These are phyloP conservation scores for Capsella rubella DNA, from an alignment of 441 rosid genomes.

Conservation along the genomic window DNA sequence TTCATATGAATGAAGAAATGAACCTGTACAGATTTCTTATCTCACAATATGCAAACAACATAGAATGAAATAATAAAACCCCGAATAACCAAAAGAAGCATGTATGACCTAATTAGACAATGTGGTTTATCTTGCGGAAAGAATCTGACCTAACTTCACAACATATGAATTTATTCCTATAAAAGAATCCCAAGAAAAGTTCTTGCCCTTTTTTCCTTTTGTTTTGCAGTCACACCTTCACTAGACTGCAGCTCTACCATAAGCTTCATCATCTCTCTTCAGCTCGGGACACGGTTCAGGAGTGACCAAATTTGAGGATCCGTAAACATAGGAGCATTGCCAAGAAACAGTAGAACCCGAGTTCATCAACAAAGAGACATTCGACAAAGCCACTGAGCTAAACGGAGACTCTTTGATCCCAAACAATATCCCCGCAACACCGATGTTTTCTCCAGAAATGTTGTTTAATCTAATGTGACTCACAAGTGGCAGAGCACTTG, in stretches of 20 bases:
- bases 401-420: constrained; percentile 55
- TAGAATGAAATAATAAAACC: background rate
- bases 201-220: background rate
- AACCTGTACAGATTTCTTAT: constrained; percentile 40
- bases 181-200: constrained; percentile 30
- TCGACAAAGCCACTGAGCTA: constrained; percentile 45
- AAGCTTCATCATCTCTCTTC: constrained; percentile 22
- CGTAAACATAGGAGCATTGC: constrained; percentile 50
- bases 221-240: background rate
- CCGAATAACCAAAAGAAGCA: constrained; percentile 10
- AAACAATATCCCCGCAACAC: constrained; percentile 46
- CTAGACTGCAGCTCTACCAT: constrained; percentile 37
- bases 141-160: constrained; percentile 42
- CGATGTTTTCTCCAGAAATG: constrained; percentile 46
- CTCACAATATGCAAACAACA: constrained; percentile 33
- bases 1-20: constrained; percentile 86
- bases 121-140: constrained; percentile 32
- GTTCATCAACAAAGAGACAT: constrained; percentile 47
- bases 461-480: constrained; percentile 47
- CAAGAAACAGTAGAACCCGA: constrained; percentile 40
- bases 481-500: constrained; percentile 46
- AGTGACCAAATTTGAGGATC: constrained; percentile 42
- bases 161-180: constrained; percentile 34
- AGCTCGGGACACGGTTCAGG: constrained; percentile 58
- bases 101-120: constrained; percentile 17